Evolutionary conservation across 1,139 yeast genomes (phyloP).

Genomic region (Debaryomycetaceae sp.): DNA sequence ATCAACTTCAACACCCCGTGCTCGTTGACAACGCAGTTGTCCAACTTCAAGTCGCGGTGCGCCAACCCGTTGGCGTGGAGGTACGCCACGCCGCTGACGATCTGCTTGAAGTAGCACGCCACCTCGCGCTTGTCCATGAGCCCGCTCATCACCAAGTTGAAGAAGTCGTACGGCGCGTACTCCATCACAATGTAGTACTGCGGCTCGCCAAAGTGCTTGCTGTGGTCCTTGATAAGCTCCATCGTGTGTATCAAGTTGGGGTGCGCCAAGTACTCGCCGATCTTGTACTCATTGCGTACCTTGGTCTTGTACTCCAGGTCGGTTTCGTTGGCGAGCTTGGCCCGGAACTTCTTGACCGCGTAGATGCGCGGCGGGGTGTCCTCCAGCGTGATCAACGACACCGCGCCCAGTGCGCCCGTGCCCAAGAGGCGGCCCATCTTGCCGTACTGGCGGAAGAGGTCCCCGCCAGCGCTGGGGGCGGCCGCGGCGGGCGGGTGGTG

Average conservation of each 20-base stretch:
- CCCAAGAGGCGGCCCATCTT: slow-evolving; percentile 54
- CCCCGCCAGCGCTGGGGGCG: slow-evolving; percentile 12
- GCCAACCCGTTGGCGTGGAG: slow-evolving; percentile 68
- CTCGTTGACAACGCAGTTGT: slow-evolving; percentile 66
- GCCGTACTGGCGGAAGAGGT: slow-evolving; percentile 50
- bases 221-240: slow-evolving; percentile 55
- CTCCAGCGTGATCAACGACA: slow-evolving; percentile 49
- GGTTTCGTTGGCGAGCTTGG: slow-evolving; percentile 47
- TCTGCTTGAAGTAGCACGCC: slow-evolving; percentile 66
- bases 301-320: slow-evolving; percentile 55
- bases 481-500: neutral
- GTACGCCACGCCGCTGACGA: slow-evolving; percentile 55
- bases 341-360: slow-evolving; percentile 69
- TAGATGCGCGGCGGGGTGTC: slow-evolving; percentile 44
- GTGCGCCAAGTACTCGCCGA: slow-evolving; percentile 59
- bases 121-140: slow-evolving; percentile 55
- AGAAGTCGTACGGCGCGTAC: slow-evolving; percentile 70
- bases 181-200: slow-evolving; percentile 69
- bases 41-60: slow-evolving; percentile 72
- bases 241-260: slow-evolving; percentile 61
- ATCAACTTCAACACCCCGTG: slow-evolving; percentile 64
- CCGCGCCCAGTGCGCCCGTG: slow-evolving; percentile 78
- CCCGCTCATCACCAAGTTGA: slow-evolving; percentile 74
- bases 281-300: slow-evolving; percentile 62
- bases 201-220: slow-evolving; percentile 20